These are phyloP conservation scores for Chalaropsis ovoidea DNA, from an alignment of 2,329 filamentous ascomycete genomes.

Conservation along the genomic window DNA sequence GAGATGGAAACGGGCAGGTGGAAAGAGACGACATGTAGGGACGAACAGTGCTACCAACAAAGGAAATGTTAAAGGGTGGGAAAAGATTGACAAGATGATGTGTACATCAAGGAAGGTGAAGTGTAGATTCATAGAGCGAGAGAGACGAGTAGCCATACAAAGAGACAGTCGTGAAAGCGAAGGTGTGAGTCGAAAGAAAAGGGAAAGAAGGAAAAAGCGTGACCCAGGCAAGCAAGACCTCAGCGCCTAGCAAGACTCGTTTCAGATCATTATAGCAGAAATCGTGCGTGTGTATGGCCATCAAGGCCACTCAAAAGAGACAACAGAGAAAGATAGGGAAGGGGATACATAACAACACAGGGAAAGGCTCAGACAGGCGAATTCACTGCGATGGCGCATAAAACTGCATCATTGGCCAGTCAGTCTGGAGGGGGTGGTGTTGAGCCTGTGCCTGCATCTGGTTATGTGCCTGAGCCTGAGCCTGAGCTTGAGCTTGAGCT, in stretches of 20 bases:
- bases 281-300: background rate
- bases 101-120: conserved; percentile 1
- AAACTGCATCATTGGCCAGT: conserved; percentile 29
- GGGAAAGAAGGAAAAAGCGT: conserved; percentile 10
- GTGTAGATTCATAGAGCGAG: background rate
- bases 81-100: background rate
- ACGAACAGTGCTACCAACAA: background rate
- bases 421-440: conserved; percentile 27
- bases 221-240: background rate
- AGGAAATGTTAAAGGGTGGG: background rate
- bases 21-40: background rate
- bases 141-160: conserved; percentile 13
- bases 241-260: conserved; percentile 8
- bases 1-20: background rate
- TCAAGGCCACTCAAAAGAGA: background rate
- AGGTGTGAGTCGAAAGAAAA: conserved; percentile 14
- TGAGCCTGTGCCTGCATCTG: conserved; percentile 23
- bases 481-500: conserved; percentile 10
- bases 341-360: background rate
- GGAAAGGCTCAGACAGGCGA: background rate
- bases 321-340: background rate
- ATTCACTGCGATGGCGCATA: conserved; percentile 17
- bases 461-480: conserved; percentile 2
- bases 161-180: conserved; percentile 7
- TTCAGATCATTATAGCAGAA: conserved; percentile 11